Evolutionary conservation across 306 rosid genomes (phyloP).

Genomic region (Glycine latifolia): DNA sequence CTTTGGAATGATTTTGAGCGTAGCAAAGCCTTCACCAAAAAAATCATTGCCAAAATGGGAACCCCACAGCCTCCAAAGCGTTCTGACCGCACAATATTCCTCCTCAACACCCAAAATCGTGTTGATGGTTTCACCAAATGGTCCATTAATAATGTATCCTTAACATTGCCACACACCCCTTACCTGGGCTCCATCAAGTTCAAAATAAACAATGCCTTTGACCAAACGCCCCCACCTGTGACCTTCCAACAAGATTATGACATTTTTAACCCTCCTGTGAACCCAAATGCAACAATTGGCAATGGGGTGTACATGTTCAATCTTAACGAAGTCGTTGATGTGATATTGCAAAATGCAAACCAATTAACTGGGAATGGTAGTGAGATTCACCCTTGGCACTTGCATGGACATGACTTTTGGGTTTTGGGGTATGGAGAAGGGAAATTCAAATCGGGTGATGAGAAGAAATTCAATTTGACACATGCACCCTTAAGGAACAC

Average conservation of each 20-base stretch:
- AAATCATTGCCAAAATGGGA: conserved; percentile 64
- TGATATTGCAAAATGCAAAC: conserved; percentile 78
- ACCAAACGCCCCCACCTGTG: conserved; percentile 54
- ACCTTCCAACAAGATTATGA: conserved; percentile 53
- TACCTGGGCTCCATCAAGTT: conserved; percentile 62
- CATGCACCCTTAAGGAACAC: conserved; percentile 80
- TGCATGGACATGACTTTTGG: conserved; percentile 96
- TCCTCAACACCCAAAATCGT: conserved; percentile 82
- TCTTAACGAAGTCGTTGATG: conserved; percentile 55
- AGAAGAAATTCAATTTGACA: conserved; percentile 58
- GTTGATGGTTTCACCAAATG: conserved; percentile 69
- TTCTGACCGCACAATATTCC: conserved; percentile 55
- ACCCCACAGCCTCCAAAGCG: conserved; percentile 64
- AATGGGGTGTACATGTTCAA: conserved; percentile 63
- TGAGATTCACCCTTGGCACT: conserved; percentile 92
- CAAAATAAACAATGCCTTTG: conserved; percentile 44
- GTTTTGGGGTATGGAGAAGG: conserved; percentile 88
- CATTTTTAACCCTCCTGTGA: conserved; percentile 53
- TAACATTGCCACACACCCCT: conserved; percentile 71
- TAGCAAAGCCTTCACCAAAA: conserved; percentile 67
- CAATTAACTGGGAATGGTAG: conserved; percentile 50
- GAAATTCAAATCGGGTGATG: conserved; percentile 55
- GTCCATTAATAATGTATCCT: conserved; percentile 79
- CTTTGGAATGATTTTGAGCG: conserved; percentile 66
- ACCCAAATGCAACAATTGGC: conserved; percentile 53